phyloP scores from a whole-genome alignment of 2,329 filamentous ascomycete species.

The Claviceps lovelessii region DNA sequence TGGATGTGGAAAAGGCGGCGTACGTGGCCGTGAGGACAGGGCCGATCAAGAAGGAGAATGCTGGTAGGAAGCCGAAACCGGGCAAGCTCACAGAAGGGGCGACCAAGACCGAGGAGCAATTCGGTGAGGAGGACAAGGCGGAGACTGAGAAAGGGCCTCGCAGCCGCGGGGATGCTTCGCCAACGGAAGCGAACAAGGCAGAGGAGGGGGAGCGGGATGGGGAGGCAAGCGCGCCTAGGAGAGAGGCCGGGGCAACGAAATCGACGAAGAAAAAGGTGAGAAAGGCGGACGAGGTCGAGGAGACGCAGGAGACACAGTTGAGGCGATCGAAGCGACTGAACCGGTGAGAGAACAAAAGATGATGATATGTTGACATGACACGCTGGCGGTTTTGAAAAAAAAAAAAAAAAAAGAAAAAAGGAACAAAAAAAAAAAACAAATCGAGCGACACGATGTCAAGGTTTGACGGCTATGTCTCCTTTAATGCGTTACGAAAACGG shows the following conservation, averaged over 20 bases:
- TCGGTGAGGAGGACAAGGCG: background rate
- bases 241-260: background rate
- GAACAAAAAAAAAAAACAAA: no score
- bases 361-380: no score
- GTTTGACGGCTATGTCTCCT: no score
- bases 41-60: background rate
- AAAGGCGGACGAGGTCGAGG: background rate
- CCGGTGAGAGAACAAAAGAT: background rate
- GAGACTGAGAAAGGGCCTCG: background rate
- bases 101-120: background rate
- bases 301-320: background rate
- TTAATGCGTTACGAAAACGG: no score
- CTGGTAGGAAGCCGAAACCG: background rate
- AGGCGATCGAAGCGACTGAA: conserved; percentile 1
- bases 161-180: no score
- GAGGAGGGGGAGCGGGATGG: background rate
- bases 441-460: no score
- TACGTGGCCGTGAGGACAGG: conserved; percentile 45
- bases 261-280: background rate
- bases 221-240: background rate
- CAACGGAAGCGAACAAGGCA: no score
- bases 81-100: background rate
- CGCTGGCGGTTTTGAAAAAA: no score
- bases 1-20: conserved; percentile 56
- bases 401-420: no score